Base-by-base conservation (phyloP, 2,329 filamentous ascomycete species). In the Botrytis fragariae region DNA sequence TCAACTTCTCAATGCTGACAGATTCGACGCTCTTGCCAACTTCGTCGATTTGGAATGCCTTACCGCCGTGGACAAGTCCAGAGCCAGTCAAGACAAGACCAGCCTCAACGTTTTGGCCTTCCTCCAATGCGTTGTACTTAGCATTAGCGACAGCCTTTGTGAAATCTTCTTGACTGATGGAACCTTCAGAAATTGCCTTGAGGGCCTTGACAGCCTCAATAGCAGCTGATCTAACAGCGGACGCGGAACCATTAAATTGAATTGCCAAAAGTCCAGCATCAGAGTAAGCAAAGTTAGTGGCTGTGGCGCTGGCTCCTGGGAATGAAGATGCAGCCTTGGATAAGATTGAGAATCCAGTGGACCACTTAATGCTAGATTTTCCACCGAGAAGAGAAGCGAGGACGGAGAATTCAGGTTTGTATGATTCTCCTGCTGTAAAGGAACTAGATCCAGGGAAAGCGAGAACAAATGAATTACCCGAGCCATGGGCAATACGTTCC, bases 291-390 rank as follows among this genome's bases (percentile, higher is more conserved):
- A 90, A 86, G 85, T 96, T 95, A 80, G 91, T 88, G 76, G 95
- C 93, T 54, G 89, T 87, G 80, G 94, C 89, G 69, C 86, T 87
- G 76, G 92, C 89, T 77, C 90, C 89, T 54, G 91, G 87, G 80
- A 89, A 86, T 63, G 88, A 87, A 75, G 91, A 87, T 73, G 90
- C 88, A 75, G 91, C 92, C 87, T 97, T 95, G 81, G 92, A 88
- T 74, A 99, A 89, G 75, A 98, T 88, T 74, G 93, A 95, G 88
- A 97, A 98, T 79, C 96, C 96, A 76, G 93, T 86, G 70, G 93
- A 91, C 95, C 95, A 99, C 87, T 98, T 99, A 87, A 98, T 94
- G 84, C 86, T 92, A 72, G 94, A 92, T 84, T 97, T 86, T 75
- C 95, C 96, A 81, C 96, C 96, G 70, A 99, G 92, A 32, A 99